These are phyloP conservation scores for Fusarium sp. DNA, from an alignment of 2,329 filamentous ascomycete genomes.

Conservation along the genomic window DNA sequence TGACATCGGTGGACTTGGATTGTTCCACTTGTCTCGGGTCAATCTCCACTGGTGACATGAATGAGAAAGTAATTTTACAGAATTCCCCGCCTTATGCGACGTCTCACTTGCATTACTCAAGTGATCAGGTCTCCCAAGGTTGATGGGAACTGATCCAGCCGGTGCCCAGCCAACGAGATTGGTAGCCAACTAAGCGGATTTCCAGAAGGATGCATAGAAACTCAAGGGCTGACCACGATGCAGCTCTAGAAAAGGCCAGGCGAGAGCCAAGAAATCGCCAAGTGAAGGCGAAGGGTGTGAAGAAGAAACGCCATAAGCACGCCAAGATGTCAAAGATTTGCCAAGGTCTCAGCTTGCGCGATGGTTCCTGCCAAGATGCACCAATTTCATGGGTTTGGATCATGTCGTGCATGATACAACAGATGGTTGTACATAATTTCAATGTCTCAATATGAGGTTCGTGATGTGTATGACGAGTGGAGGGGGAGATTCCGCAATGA, in stretches of 20 bases:
- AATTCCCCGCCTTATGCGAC: background rate
- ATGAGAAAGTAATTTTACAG: background rate
- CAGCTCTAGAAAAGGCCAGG: background rate
- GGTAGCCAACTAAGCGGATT: no score
- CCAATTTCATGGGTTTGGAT: background rate
- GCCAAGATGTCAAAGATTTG: slow-evolving; percentile 6
- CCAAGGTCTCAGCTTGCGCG: slow-evolving; percentile 9
- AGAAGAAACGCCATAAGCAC: background rate
- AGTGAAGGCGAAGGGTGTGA: background rate
- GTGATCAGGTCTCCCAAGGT: background rate
- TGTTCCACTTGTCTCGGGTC: background rate
- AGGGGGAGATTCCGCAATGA: background rate
- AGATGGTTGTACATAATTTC: background rate
- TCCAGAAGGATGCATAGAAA: background rate
- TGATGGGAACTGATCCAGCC: background rate
- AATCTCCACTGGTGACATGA: background rate
- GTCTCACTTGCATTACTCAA: background rate
- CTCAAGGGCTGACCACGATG: background rate
- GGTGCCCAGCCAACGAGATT: background rate
- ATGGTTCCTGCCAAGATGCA: slow-evolving; percentile 7
- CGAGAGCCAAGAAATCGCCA: slow-evolving; percentile 7
- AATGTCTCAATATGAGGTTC: background rate
- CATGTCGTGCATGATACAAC: background rate
- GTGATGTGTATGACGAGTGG: background rate
- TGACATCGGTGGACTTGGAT: background rate